These are phyloP conservation scores for Vaccinium darrowii DNA, from an alignment of 148 eudicot genomes.

Conservation along the genomic window DNA sequence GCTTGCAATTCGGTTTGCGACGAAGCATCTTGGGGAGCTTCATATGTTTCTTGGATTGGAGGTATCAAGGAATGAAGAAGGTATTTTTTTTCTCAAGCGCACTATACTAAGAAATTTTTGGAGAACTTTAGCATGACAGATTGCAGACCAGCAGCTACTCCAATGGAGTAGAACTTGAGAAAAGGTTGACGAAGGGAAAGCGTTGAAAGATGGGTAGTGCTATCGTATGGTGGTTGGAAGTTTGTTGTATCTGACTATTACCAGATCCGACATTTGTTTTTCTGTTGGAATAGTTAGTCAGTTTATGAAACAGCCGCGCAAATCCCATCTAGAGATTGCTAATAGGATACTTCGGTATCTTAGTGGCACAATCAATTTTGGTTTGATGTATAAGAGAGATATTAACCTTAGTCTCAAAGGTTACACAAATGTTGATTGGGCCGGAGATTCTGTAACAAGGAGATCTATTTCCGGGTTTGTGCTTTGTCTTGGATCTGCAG, in stretches of 20 bases:
- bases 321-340: too few relatives aligned
- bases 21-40: background rate
- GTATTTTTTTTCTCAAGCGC: background rate
- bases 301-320: too few relatives aligned
- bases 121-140: background rate
- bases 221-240: conserved; percentile 2
- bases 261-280: background rate
- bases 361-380: too few relatives aligned
- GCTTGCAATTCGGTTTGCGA: background rate
- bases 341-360: too few relatives aligned
- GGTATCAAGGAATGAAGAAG: background rate
- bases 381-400: too few relatives aligned
- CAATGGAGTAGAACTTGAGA: background rate
- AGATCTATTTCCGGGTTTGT: background rate
- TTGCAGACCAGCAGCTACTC: background rate
- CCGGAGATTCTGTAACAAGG: background rate
- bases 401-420: background rate
- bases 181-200: background rate
- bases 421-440: background rate
- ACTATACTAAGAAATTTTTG: background rate
- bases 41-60: background rate
- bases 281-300: background rate
- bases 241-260: background rate
- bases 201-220: background rate
- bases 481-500: too few relatives aligned